These are phyloP conservation scores for Cutaneotrichosporon sp. DNA, from an alignment of 1,284 basidiomycete species.

Conservation along the genomic window DNA sequence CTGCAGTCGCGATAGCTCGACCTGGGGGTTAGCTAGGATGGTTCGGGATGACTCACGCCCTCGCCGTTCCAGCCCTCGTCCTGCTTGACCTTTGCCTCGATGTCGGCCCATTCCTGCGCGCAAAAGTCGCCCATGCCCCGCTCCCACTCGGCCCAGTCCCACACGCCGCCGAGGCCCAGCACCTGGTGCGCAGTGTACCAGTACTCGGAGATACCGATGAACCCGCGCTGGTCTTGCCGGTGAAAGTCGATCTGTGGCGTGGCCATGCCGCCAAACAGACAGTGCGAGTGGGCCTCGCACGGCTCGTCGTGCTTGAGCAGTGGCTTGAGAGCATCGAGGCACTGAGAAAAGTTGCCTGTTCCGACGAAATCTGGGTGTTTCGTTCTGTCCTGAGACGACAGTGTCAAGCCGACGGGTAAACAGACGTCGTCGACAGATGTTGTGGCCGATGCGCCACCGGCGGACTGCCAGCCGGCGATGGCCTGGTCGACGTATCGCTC, in stretches of 20 bases:
- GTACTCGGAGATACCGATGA: constrained; percentile 97
- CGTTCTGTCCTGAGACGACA: constrained; percentile 52
- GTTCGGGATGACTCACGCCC: constrained; percentile 39
- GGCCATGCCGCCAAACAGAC: constrained; percentile 95
- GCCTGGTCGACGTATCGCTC: constrained; percentile 77
- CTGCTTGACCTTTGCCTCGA: constrained; percentile 63
- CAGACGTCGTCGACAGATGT: constrained; percentile 65
- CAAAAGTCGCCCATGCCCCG: constrained; percentile 86
- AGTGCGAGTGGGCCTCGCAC: constrained; percentile 70
- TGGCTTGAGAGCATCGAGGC: constrained; percentile 66
- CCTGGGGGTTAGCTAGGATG: constrained; percentile 38
- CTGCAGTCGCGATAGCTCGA: constrained; percentile 77
- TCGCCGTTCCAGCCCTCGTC: constrained; percentile 62
- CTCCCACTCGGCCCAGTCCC: constrained; percentile 94
- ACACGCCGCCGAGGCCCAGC: constrained; percentile 87
- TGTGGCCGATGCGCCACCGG: background rate
- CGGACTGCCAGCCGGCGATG: constrained; percentile 45
- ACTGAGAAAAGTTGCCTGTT: constrained; percentile 83
- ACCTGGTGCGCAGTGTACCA: constrained; percentile 93
- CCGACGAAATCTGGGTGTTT: constrained; percentile 66
- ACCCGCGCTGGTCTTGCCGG: constrained; percentile 63
- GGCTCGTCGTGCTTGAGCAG: constrained; percentile 80
- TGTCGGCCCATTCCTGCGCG: constrained; percentile 67
- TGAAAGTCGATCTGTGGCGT: constrained; percentile 81
- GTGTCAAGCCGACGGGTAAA: constrained; percentile 67